phyloP scores from a whole-genome alignment of 106 monocot genomes.

The Xerophyta viscosa region DNA sequence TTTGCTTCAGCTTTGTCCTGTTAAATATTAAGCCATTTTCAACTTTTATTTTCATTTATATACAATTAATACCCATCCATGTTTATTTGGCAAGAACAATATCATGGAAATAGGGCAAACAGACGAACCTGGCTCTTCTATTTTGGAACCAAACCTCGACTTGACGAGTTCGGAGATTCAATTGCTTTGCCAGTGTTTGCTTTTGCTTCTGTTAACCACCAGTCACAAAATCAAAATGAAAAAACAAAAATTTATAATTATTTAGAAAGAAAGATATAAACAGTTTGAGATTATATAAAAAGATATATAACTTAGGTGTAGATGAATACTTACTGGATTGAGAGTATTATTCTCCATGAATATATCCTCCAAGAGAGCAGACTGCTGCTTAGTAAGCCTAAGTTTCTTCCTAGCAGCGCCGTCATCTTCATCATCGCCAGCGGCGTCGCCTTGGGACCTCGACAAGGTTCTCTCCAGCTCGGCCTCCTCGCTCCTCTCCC shows the following conservation, averaged over 20 bases:
- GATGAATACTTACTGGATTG: conserved; percentile 26
- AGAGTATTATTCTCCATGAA: conserved; percentile 45
- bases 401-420: conserved; percentile 41
- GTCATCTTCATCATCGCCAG: conserved; percentile 32
- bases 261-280: neutral
- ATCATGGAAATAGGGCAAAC: no score
- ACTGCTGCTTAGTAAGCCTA: conserved; percentile 46
- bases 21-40: neutral
- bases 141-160: conserved; percentile 54
- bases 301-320: neutral
- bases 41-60: neutral
- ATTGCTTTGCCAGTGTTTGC: conserved; percentile 26
- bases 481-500: neutral
- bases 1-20: conserved; percentile 45
- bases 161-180: conserved; percentile 36
- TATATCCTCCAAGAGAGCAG: conserved; percentile 39
- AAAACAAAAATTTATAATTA: neutral
- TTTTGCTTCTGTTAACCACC: conserved; percentile 27
- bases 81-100: neutral
- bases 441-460: neutral
- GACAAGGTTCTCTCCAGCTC: conserved; percentile 1
- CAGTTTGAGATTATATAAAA: neutral
- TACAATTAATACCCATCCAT: neutral
- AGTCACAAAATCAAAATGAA: neutral
- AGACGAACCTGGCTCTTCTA: conserved; percentile 32